phyloP scores from a whole-genome alignment of 2,329 filamentous ascomycete genomes.

The Aureobasidium sp. region DNA sequence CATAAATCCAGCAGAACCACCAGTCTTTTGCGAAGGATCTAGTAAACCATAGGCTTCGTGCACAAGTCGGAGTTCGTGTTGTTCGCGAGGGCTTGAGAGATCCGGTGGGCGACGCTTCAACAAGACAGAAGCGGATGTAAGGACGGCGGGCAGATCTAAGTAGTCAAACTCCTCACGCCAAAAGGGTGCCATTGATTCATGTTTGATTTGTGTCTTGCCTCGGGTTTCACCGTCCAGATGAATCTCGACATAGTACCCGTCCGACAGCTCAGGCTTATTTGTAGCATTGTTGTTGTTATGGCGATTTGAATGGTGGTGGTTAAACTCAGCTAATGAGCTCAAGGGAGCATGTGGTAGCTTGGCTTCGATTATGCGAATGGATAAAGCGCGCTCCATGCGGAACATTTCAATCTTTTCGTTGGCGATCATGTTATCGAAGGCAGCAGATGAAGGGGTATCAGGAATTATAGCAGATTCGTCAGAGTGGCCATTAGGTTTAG shows the following conservation, averaged over 20 bases:
- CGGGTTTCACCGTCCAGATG: constrained; percentile 73
- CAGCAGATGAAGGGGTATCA: constrained; percentile 30
- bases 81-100: constrained; percentile 22
- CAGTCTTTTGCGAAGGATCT: constrained; percentile 29
- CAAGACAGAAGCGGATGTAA: constrained; percentile 63
- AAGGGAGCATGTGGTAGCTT: constrained; percentile 23
- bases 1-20: constrained; percentile 33
- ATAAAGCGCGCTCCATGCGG: constrained; percentile 56
- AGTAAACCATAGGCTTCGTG: constrained; percentile 33
- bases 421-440: constrained; percentile 22
- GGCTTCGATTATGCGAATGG: constrained; percentile 55
- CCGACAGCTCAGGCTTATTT: constrained; percentile 25
- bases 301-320: constrained; percentile 15
- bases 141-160: constrained; percentile 60
- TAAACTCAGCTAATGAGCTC: constrained; percentile 14
- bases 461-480: constrained; percentile 22
- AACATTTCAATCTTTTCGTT: constrained; percentile 53
- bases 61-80: constrained; percentile 34
- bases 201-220: constrained; percentile 66
- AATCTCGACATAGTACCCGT: constrained; percentile 73
- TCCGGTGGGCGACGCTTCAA: constrained; percentile 55
- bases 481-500: constrained; percentile 31
- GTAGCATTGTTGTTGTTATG: constrained; percentile 9
- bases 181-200: constrained; percentile 65
- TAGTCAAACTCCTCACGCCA: constrained; percentile 81